Evolutionary conservation across 768 basidiomycete species (phyloP).

Genomic region (Podaxis sp.): DNA sequence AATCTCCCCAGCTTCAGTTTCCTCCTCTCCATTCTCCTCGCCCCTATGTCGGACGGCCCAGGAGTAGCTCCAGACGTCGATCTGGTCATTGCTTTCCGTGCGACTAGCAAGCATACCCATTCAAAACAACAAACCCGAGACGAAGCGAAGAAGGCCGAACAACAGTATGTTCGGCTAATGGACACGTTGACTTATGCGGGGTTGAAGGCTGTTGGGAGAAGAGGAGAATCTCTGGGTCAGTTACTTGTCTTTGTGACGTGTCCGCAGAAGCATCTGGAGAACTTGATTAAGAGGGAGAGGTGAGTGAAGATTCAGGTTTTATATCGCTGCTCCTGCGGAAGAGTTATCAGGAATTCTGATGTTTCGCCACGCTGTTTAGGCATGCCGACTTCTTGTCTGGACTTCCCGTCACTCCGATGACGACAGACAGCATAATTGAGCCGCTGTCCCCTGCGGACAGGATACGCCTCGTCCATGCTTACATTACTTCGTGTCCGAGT

Average conservation of each 20-base stretch:
- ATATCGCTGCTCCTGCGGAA: not conserved
- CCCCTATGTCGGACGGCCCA: constrained; percentile 20
- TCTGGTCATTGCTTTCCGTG: constrained; percentile 71
- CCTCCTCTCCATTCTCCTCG: not conserved
- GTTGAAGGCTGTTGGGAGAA: constrained; percentile 68
- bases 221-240: constrained; percentile 76
- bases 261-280: constrained; percentile 56
- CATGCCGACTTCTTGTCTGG: constrained; percentile 78
- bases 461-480: constrained; percentile 74
- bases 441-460: constrained; percentile 70
- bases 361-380: constrained; percentile 32
- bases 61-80: constrained; percentile 56
- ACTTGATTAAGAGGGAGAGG: constrained; percentile 75
- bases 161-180: constrained; percentile 68
- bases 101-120: constrained; percentile 44
- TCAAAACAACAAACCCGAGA: constrained; percentile 65
- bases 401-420: constrained; percentile 55
- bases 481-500: constrained; percentile 64
- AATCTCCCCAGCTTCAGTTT: not conserved
- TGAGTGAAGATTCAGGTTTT: constrained; percentile 34
- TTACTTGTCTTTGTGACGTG: constrained; percentile 77
- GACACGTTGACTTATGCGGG: constrained; percentile 61
- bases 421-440: constrained; percentile 41
- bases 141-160: constrained; percentile 62
- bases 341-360: not conserved